phyloP scores from a whole-genome alignment of 2,329 filamentous ascomycete genomes.

The Scedosporium dehoogii region DNA sequence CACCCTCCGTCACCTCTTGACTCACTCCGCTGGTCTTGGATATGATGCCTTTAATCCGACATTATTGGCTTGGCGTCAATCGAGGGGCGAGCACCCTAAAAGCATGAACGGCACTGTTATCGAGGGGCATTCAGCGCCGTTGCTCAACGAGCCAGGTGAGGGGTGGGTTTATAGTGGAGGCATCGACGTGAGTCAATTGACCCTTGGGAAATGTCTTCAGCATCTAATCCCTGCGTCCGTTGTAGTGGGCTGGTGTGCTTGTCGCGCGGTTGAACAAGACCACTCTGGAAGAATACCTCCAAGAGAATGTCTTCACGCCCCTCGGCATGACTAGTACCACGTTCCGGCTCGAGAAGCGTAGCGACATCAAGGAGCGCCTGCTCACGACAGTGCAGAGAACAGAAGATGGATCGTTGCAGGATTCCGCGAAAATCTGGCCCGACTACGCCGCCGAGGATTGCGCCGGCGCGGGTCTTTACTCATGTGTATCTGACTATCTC shows the following conservation, averaged over 20 bases:
- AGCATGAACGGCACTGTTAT: background rate
- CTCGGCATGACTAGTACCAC: background rate
- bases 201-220: background rate
- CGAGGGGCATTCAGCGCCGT: background rate
- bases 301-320: background rate
- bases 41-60: slow-evolving; percentile 3
- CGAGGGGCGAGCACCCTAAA: slow-evolving; percentile 1
- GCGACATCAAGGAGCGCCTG: background rate
- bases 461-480: background rate
- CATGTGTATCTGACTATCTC: background rate
- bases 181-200: background rate
- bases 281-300: background rate
- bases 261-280: slow-evolving; percentile 1
- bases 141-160: slow-evolving; percentile 6
- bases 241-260: background rate
- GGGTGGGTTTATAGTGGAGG: slow-evolving; percentile 5
- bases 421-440: background rate
- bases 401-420: background rate
- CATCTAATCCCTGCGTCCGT: background rate
- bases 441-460: background rate
- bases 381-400: background rate
- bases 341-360: background rate
- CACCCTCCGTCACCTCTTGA: slow-evolving; percentile 6
- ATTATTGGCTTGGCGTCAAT: background rate
- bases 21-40: slow-evolving; percentile 1